Evolutionary conservation across 352 stramenopile species (phyloP).

Genomic region (Pythium grandisporangium): DNA sequence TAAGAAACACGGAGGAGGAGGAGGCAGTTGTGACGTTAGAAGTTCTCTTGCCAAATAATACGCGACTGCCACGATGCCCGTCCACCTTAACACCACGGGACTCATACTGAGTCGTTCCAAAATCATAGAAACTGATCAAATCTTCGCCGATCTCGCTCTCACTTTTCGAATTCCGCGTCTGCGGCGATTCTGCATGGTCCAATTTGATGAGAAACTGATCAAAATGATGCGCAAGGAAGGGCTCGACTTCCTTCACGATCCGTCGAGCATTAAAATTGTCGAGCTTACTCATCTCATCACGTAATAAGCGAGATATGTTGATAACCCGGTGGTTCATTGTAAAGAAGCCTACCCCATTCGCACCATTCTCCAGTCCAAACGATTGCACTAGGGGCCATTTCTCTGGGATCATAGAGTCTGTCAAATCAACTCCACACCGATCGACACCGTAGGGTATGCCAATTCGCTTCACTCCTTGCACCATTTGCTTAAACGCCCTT

Average conservation of each 20-base stretch:
- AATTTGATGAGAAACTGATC: constrained; percentile 59
- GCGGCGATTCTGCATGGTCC: constrained; percentile 44
- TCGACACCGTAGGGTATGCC: constrained; percentile 50
- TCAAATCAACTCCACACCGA: constrained; percentile 16
- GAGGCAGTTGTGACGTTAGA: constrained; percentile 15
- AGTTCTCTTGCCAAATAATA: constrained; percentile 56
- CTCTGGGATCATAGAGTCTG: constrained; percentile 48
- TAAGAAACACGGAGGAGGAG: constrained; percentile 23
- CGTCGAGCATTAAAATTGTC: constrained; percentile 49
- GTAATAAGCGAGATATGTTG: constrained; percentile 34
- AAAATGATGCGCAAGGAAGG: constrained; percentile 48
- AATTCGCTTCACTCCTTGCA: constrained; percentile 26
- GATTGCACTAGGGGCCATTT: constrained; percentile 74
- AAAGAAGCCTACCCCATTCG: constrained; percentile 46
- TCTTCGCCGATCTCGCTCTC: constrained; percentile 59
- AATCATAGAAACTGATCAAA: constrained; percentile 71
- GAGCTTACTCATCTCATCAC: constrained; percentile 25
- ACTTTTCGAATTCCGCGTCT: constrained; percentile 22
- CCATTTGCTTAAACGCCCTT: constrained; percentile 52
- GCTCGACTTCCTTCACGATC: constrained; percentile 37
- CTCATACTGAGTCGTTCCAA: constrained; percentile 61
- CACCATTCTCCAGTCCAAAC: constrained; percentile 37
- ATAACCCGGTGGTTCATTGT: constrained; percentile 66
- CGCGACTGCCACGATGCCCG: constrained; percentile 29
- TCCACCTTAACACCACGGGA: constrained; percentile 20